Base-by-base conservation (phyloP, 352 stramenopile genomes). In the Pythium dissimile region DNA sequence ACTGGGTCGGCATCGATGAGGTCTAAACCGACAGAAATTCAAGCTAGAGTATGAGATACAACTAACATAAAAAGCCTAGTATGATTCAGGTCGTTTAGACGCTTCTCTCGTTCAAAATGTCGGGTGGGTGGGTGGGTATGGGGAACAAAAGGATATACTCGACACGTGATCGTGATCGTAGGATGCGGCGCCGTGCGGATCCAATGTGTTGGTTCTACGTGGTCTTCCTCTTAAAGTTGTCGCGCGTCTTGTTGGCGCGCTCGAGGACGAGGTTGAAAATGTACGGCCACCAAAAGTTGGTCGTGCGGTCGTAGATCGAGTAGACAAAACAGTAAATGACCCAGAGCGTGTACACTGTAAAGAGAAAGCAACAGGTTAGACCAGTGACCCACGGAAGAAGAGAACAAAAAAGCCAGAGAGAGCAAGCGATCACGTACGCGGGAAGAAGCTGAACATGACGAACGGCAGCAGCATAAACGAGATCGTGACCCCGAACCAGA, bases 241-340 rank as follows among this genome's bases (percentile, higher is more conserved):
- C 66, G 38, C 83, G 75, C 7, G 80, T 88, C 59, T 86, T 89
- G 41, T 63, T 69, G 0, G 75, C 73, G 28, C 77, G 76, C 53
- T 87, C 72, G 56, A 86, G 56, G 35, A 91, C 65, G 41, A 91
- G 71, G 47, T 91, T 89, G 66, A 89, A 78, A 65, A 91, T 89
- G 67, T 92, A 92, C 7, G 82, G 79, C 82, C 82, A 92, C 82
- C 79, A 89, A 41, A 92, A 89, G 54, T 86, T 89, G 43, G 79
- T 92, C 18, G 82, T 92, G 49, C 82, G 82, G 57, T 92, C 82
- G 64, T 89, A 92, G 23, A 92, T 70, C 45, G 82, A 92, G 62
- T 89, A 85, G 38, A 92, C 67, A 49, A 89, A 92, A 62, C 82
- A 89, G 66, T 92, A 92, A 28, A 89, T 59, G 39, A 92, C 79